phyloP scores from a whole-genome alignment of 352 stramenopile genomes.

The Pythium utonaiense region DNA sequence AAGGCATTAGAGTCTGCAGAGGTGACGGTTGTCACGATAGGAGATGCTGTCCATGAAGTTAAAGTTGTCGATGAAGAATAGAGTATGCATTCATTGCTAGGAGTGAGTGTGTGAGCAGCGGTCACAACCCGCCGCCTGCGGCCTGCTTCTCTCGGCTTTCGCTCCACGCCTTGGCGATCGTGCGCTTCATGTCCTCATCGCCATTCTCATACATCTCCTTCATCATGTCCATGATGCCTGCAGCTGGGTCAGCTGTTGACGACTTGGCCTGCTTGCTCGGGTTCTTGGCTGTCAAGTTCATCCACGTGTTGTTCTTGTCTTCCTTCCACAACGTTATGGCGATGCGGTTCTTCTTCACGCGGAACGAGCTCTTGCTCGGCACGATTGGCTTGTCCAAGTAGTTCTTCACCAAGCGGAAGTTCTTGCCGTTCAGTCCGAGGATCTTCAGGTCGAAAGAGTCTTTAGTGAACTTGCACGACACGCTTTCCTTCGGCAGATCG shows the following conservation, averaged over 20 bases:
- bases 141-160: conserved; percentile 75
- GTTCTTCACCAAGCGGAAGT: conserved; percentile 73
- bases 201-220: conserved; percentile 90
- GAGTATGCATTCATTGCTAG: not conserved
- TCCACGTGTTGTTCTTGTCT: conserved; percentile 77
- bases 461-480: conserved; percentile 78
- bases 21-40: conserved; percentile 49
- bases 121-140: conserved; percentile 1
- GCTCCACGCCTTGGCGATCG: conserved; percentile 85
- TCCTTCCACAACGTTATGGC: conserved; percentile 75
- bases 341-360: conserved; percentile 85
- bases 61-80: conserved; percentile 6
- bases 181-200: conserved; percentile 88
- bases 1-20: conserved; percentile 53
- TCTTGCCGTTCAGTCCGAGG: conserved; percentile 61
- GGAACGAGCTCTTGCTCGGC: conserved; percentile 66
- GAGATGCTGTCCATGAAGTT: conserved; percentile 30
- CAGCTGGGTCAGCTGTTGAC: conserved; percentile 54
- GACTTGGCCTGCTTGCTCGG: conserved; percentile 45
- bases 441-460: conserved; percentile 87
- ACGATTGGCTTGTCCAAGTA: conserved; percentile 84
- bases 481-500: conserved; percentile 59
- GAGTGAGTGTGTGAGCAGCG: not conserved
- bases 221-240: conserved; percentile 91
- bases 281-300: conserved; percentile 84